These are phyloP conservation scores for Fusarium concolor DNA, from an alignment of 2,329 filamentous ascomycete genomes.

Conservation along the genomic window DNA sequence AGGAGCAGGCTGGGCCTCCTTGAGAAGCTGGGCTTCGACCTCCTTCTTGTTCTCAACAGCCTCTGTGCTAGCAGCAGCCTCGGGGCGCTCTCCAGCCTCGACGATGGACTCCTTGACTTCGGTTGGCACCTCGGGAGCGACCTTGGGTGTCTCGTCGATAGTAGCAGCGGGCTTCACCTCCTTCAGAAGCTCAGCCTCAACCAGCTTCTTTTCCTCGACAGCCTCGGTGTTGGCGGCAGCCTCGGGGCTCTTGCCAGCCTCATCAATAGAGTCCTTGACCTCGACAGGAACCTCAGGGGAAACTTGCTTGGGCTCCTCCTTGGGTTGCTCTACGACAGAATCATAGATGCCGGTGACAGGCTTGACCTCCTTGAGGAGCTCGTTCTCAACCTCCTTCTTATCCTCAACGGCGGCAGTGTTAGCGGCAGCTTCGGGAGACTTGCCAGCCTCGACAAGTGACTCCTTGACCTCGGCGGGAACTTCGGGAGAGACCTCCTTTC, in stretches of 20 bases:
- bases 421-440: constrained; percentile 76
- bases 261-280: constrained; percentile 78
- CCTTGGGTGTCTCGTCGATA: constrained; percentile 52
- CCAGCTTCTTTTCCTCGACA: constrained; percentile 75
- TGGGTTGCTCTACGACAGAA: constrained; percentile 36
- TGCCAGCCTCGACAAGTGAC: constrained; percentile 67
- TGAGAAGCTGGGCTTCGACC: constrained; percentile 79
- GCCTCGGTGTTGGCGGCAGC: constrained; percentile 74
- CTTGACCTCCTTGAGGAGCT: constrained; percentile 75
- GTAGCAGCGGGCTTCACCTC: constrained; percentile 64
- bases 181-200: constrained; percentile 77
- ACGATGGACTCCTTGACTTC: constrained; percentile 69
- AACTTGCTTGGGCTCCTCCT: constrained; percentile 49
- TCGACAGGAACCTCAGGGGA: constrained; percentile 56
- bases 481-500: constrained; percentile 60
- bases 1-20: constrained; percentile 63
- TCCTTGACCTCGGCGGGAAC: constrained; percentile 69
- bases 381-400: constrained; percentile 79
- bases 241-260: constrained; percentile 72
- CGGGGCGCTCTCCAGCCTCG: constrained; percentile 71
- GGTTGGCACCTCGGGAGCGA: constrained; percentile 63
- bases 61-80: constrained; percentile 75
- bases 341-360: constrained; percentile 41
- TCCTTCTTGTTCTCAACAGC: constrained; percentile 81
- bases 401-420: constrained; percentile 77